These are phyloP conservation scores for Solanum hybrid DNA, from an alignment of 305 asterid genomes.

Conservation along the genomic window DNA sequence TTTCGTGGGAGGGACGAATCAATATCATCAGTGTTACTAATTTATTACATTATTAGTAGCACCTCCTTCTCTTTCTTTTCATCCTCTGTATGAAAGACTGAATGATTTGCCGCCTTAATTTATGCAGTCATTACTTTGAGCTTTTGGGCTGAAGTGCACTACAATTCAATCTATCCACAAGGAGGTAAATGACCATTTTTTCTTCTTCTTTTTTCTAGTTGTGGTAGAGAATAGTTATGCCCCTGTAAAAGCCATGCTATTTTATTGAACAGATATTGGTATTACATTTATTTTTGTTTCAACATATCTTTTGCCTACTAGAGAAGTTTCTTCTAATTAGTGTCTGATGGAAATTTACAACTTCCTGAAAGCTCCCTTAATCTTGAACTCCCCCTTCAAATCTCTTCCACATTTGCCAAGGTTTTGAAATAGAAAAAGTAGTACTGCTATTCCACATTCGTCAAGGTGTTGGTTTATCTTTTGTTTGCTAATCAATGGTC, in stretches of 20 bases:
- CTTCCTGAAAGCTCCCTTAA: background rate
- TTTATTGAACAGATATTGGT: background rate
- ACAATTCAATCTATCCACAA: slow-evolving; percentile 79
- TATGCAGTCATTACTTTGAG: slow-evolving; percentile 82
- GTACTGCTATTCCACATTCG: background rate
- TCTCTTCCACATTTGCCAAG: background rate
- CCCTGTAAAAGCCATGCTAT: background rate
- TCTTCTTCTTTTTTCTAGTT: background rate
- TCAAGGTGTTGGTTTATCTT: background rate
- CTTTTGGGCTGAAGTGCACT: slow-evolving; percentile 97
- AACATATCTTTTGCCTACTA: background rate
- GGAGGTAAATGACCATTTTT: slow-evolving; percentile 45
- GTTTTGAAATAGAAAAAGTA: background rate
- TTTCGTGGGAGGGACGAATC: background rate
- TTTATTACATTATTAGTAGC: background rate
- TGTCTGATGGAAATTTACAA: background rate
- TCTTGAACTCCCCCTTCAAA: background rate
- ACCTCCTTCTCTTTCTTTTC: background rate
- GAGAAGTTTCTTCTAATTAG: background rate
- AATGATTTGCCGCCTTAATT: background rate
- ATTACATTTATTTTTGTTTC: background rate
- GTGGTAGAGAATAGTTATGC: background rate
- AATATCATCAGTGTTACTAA: background rate
- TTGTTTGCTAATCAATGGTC: background rate
- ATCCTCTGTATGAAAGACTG: background rate